Conservation (phyloP, 2,329 filamentous ascomycete genomes). For the Colletotrichum eremochloae region DNA sequence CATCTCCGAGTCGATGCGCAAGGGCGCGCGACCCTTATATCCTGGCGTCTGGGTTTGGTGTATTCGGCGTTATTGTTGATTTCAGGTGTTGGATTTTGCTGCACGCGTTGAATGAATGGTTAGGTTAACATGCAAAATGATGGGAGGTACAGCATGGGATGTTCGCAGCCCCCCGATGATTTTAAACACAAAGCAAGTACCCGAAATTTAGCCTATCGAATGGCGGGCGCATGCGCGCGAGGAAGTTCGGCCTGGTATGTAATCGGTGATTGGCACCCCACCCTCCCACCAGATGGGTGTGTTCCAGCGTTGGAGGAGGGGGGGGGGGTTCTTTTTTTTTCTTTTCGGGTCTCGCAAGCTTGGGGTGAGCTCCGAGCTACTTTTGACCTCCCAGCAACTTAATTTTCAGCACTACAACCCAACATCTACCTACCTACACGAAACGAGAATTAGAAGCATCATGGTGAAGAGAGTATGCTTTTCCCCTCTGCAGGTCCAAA, state of each 20-base stretch:
- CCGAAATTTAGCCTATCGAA: slow-evolving; percentile 22
- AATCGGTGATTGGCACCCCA: slow-evolving; percentile 28
- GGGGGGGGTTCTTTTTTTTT: neutral
- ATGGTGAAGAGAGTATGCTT: slow-evolving; percentile 54
- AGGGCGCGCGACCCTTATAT: neutral
- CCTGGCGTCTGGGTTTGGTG: no score
- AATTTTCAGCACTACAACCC: neutral
- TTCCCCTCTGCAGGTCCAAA: neutral
- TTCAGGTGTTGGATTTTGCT: neutral
- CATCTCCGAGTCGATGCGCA: slow-evolving; percentile 41
- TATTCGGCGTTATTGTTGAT: neutral
- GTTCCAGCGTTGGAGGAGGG: neutral
- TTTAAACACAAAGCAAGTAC: neutral
- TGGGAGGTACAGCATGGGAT: neutral
- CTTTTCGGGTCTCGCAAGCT: slow-evolving; percentile 16
- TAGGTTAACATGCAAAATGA: neutral
- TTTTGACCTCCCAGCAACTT: slow-evolving; percentile 31
- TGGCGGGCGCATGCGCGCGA: neutral
- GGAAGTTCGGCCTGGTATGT: slow-evolving; percentile 2
- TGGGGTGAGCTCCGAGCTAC: slow-evolving; percentile 36
- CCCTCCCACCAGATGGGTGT: neutral
- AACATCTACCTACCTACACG: neutral
- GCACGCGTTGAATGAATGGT: neutral
- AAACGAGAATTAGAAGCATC: neutral
- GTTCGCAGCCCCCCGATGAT: slow-evolving; percentile 8